phyloP scores from a whole-genome alignment of 2,329 filamentous ascomycete species.

The Zalaria sp. region DNA sequence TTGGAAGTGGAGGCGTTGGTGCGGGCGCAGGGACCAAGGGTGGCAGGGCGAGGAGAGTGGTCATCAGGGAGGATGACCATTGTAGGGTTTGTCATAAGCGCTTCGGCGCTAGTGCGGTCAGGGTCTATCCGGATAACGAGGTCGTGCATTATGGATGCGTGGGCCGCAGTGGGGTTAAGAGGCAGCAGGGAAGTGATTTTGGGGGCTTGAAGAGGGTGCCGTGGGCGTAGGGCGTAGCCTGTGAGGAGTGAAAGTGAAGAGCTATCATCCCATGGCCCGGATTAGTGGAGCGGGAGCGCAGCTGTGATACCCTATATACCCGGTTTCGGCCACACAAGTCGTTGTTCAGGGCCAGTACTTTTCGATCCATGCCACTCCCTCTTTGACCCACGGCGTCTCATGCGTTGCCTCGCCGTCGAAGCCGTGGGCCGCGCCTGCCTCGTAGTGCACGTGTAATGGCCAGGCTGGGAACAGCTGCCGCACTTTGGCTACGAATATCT shows the following conservation, averaged over 20 bases:
- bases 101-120: conserved; percentile 78
- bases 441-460: background rate
- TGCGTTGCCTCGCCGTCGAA: background rate
- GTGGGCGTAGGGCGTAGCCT: conserved; percentile 1
- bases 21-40: conserved; percentile 27
- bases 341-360: conserved; percentile 11
- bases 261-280: no score
- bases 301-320: no score
- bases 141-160: conserved; percentile 37
- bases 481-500: background rate
- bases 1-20: conserved; percentile 30
- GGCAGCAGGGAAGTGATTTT: conserved; percentile 5
- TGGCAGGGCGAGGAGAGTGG: conserved; percentile 52
- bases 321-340: background rate
- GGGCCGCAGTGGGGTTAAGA: conserved; percentile 6
- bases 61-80: conserved; percentile 74
- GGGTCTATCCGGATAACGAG: conserved; percentile 61
- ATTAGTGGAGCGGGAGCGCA: no score
- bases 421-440: background rate
- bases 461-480: background rate
- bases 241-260: no score
- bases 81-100: conserved; percentile 90
- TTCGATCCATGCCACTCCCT: conserved; percentile 12
- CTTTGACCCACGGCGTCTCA: conserved; percentile 16
- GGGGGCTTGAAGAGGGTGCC: conserved; percentile 5